A percentile compares a stretch with the other conserved stretches of the same genome.
These are phyloP conservation scores for Venturia aucupariae DNA, from an alignment of 2,329 filamentous ascomycete species.

Conservation along the genomic window DNA sequence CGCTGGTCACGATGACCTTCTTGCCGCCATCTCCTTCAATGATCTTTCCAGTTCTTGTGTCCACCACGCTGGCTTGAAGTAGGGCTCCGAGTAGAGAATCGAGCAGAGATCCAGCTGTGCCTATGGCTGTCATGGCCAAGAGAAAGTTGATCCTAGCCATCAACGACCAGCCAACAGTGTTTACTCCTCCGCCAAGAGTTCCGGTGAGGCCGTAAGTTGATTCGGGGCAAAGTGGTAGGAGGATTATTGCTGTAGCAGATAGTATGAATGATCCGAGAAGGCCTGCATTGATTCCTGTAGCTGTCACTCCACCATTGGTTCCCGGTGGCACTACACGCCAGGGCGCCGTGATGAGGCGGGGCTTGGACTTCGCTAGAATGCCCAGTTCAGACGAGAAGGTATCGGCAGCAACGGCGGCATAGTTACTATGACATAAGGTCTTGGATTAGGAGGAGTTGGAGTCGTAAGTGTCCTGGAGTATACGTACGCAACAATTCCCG, in stretches of 20 bases:
- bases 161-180: conserved; percentile 41
- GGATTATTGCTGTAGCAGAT: conserved; percentile 56
- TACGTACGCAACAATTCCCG: conserved; percentile 39
- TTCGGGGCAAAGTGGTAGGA: conserved; percentile 58
- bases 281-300: conserved; percentile 64
- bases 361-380: conserved; percentile 67
- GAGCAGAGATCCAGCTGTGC: conserved; percentile 68
- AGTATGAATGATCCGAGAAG: conserved; percentile 61
- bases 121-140: conserved; percentile 57
- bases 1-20: conserved; percentile 38
- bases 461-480: background rate
- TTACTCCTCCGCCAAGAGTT: conserved; percentile 19
- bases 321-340: conserved; percentile 75
- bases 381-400: conserved; percentile 94
- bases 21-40: conserved; percentile 75
- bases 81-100: conserved; percentile 82
- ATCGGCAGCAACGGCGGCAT: conserved; percentile 84
- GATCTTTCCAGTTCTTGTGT: conserved; percentile 74
- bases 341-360: conserved; percentile 77
- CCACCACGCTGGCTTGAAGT: conserved; percentile 77
- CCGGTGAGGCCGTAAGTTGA: conserved; percentile 11
- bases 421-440: conserved; percentile 55
- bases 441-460: background rate
- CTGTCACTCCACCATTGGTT: conserved; percentile 86
- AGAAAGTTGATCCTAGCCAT: conserved; percentile 42